A percentile compares a stretch with the other conserved stretches of the same genome.
Conservation (phyloP, 495 filamentous ascomycete genomes). For the Apiosordaria backusii region DNA sequence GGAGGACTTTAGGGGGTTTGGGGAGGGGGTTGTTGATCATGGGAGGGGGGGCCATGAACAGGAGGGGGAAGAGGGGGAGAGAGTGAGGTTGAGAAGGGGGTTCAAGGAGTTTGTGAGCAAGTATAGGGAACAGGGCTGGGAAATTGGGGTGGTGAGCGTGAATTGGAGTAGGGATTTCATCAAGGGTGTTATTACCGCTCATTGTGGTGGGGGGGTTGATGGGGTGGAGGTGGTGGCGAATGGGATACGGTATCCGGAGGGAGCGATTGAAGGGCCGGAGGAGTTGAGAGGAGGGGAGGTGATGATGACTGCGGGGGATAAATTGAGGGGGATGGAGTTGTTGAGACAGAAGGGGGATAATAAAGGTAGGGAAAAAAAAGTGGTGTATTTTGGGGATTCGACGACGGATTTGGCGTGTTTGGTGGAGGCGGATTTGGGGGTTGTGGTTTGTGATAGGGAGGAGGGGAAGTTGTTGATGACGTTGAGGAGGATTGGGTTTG, state of each 20-base stretch:
- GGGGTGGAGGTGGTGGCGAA: slow-evolving; percentile 28
- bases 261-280: slow-evolving; percentile 33
- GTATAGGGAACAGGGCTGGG: slow-evolving; percentile 19
- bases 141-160: slow-evolving; percentile 40
- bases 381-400: slow-evolving; percentile 36
- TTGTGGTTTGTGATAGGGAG: slow-evolving; percentile 38
- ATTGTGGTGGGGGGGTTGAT: not conserved
- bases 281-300: slow-evolving; percentile 21
- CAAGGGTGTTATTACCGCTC: slow-evolving; percentile 20
- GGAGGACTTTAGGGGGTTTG: slow-evolving; percentile 25
- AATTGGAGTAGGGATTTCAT: slow-evolving; percentile 48
- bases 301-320: slow-evolving; percentile 27
- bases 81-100: slow-evolving; percentile 34
- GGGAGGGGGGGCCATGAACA: not conserved
- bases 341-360: not conserved
- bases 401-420: slow-evolving; percentile 38
- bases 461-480: slow-evolving; percentile 35
- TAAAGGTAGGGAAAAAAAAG: not conserved
- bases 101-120: slow-evolving; percentile 31
- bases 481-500: slow-evolving; percentile 35
- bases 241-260: slow-evolving; percentile 28
- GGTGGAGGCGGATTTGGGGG: slow-evolving; percentile 32
- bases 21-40: slow-evolving; percentile 21
- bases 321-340: slow-evolving; percentile 21
- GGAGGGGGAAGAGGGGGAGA: slow-evolving; percentile 19